Base-by-base conservation (phyloP, 2,329 filamentous ascomycete species). In the Penicillium sp. region DNA sequence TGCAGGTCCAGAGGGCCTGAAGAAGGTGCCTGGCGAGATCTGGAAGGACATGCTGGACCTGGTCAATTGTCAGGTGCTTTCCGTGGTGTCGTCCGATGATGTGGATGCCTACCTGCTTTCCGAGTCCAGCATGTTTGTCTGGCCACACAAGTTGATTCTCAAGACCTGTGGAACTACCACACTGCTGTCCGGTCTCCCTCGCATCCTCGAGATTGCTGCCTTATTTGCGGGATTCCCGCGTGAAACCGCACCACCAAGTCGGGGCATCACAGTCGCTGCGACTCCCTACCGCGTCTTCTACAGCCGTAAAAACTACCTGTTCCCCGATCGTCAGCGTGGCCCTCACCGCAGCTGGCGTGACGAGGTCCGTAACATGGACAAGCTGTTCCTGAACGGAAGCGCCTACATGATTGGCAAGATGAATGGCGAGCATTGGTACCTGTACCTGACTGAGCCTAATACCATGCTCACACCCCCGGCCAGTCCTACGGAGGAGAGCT, bases 401-500 rank as follows among this genome's bases (percentile, higher is more conserved):
- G 94, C 94, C 49, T 99, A 99, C 76, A 96, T 97, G 92, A 95
- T 99, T 63, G 94, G 94, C 69, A 97, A 97, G 79, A 97, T 97
- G 93, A 99, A 99, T 67, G 93, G 94, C 55, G 94, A 99, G 74
- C 94, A 99, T 69, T 99, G 94, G 94, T 97, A 97, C 73, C 81
- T 99, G 53, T 99, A 99, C 78, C 87, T 97, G 68, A 97, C 94
- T 12, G 90, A 90, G 49, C 93, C 94, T 18, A 87, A 89, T 71
- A 87, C 85, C 46, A 80, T 84, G 51, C 80, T 95, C 62, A 96
- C 92, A 0, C 92, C 92, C 5, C 92, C 93, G 54, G 81, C 86
- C 27, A 96, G 89, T 11, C 92, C 93, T 6, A 68, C 68, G 43
- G 70, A 67, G 43, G 77, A 82, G 1, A 78, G 65, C 15, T 67